phyloP scores from a whole-genome alignment of 75 land plant species.

The Ceratopteris richardii region DNA sequence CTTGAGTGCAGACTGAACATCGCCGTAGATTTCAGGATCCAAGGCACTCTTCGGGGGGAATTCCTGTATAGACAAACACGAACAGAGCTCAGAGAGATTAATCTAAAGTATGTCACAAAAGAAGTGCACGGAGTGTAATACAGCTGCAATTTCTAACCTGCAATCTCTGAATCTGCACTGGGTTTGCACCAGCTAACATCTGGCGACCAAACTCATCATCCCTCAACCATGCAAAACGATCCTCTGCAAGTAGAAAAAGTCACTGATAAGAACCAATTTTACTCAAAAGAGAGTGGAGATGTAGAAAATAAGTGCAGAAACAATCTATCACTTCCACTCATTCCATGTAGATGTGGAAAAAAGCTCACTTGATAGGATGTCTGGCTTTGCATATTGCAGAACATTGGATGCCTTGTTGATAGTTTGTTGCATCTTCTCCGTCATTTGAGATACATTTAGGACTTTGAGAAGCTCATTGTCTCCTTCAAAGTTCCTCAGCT shows the following conservation, averaged over 20 bases:
- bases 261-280: not conserved
- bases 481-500: constrained; percentile 12
- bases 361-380: not conserved
- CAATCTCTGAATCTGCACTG: constrained; percentile 55
- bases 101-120: too few species aligned
- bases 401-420: constrained; percentile 14
- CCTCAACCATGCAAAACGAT: constrained; percentile 63
- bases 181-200: constrained; percentile 67
- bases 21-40: constrained; percentile 14
- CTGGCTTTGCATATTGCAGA: not conserved
- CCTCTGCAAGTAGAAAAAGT: constrained; percentile 29
- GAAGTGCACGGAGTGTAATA: too few species aligned
- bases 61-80: too few species aligned
- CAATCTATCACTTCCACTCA: not conserved
- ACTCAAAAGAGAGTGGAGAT: not conserved
- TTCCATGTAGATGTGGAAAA: too few species aligned
- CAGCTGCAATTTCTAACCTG: too few species aligned
- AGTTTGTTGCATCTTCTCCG: not conserved
- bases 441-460: not conserved
- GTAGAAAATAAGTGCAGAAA: not conserved
- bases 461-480: not conserved
- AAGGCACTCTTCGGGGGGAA: constrained; percentile 19
- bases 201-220: constrained; percentile 79
- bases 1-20: constrained; percentile 4
- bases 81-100: too few species aligned